Percentiles rank a stretch among this genome's conserved stretches.
These are phyloP conservation scores for Trichoderma oligosporum DNA, from an alignment of 2,329 filamentous ascomycete genomes.

Conservation along the genomic window DNA sequence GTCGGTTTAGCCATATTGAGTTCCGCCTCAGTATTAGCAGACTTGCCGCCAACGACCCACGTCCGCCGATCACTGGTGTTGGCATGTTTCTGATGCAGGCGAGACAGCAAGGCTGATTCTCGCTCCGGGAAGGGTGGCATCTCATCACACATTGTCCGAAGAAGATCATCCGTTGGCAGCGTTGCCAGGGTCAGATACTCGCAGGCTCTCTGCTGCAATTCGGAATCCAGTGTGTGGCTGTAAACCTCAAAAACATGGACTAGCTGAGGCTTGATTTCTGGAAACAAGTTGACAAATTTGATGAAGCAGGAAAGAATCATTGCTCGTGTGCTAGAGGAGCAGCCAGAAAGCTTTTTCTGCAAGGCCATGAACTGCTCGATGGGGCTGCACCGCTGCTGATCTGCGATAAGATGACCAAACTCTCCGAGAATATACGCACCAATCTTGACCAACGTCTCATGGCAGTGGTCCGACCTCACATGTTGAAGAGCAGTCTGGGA, in stretches of 20 bases:
- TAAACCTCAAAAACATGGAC: constrained; percentile 87
- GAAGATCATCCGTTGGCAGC: constrained; percentile 81
- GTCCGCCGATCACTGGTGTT: constrained; percentile 92
- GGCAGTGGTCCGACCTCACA: constrained; percentile 86
- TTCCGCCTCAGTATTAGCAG: constrained; percentile 81
- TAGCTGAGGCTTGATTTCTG: constrained; percentile 95
- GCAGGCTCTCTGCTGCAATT: constrained; percentile 92
- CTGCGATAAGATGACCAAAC: constrained; percentile 93
- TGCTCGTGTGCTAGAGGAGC: constrained; percentile 82
- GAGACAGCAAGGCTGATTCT: constrained; percentile 83
- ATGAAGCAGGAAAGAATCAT: constrained; percentile 94
- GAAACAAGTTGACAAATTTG: constrained; percentile 97
- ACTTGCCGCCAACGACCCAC: constrained; percentile 96
- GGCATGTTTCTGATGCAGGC: constrained; percentile 90
- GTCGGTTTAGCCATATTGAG: constrained; percentile 75
- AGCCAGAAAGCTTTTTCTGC: constrained; percentile 82
- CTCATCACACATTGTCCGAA: constrained; percentile 93
- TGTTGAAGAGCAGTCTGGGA: constrained; percentile 91
- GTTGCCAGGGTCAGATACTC: constrained; percentile 87
- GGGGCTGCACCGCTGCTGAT: constrained; percentile 85
- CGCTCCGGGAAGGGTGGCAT: constrained; percentile 98
- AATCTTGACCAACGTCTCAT: constrained; percentile 97
- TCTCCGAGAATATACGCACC: constrained; percentile 94
- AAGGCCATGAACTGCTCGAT: constrained; percentile 96
- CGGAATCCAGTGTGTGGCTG: constrained; percentile 90